A percentile compares a stretch with the other conserved stretches of the same genome.
phyloP scores from a whole-genome alignment of 495 filamentous ascomycete genomes.

The Aspergillus asperescens region DNA sequence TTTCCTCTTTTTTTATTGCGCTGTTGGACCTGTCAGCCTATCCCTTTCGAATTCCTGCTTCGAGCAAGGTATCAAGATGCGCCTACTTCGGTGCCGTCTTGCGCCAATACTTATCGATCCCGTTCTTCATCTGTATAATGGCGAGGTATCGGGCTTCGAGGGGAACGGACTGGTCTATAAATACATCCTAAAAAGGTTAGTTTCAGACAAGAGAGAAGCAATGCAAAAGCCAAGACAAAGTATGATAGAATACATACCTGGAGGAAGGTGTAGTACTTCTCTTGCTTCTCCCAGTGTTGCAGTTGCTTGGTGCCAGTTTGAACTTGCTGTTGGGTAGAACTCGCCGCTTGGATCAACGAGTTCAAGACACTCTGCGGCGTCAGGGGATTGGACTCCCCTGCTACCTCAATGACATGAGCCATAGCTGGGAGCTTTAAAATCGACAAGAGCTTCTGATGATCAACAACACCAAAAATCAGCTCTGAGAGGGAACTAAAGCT shows the following conservation, averaged over 20 bases:
- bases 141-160: conserved; percentile 76
- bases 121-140: conserved; percentile 92
- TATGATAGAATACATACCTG: conserved; percentile 48
- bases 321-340: conserved; percentile 67
- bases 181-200: conserved; percentile 54
- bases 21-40: conserved; percentile 29
- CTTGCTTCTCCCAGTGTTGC: conserved; percentile 73
- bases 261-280: conserved; percentile 69
- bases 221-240: neutral
- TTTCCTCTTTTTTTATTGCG: conserved; percentile 69
- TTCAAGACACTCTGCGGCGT: conserved; percentile 63
- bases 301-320: conserved; percentile 79
- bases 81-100: conserved; percentile 59
- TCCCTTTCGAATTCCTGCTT: neutral
- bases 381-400: conserved; percentile 59
- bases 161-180: conserved; percentile 69
- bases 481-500: conserved; percentile 6
- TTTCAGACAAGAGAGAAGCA: neutral
- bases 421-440: conserved; percentile 23
- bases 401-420: conserved; percentile 47
- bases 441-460: conserved; percentile 3
- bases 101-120: conserved; percentile 91
- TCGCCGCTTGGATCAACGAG: conserved; percentile 64
- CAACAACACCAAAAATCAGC: neutral
- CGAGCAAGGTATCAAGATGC: neutral